These are phyloP conservation scores for Luffa aegyptiaca DNA, from an alignment of 306 rosid species.

Conservation along the genomic window DNA sequence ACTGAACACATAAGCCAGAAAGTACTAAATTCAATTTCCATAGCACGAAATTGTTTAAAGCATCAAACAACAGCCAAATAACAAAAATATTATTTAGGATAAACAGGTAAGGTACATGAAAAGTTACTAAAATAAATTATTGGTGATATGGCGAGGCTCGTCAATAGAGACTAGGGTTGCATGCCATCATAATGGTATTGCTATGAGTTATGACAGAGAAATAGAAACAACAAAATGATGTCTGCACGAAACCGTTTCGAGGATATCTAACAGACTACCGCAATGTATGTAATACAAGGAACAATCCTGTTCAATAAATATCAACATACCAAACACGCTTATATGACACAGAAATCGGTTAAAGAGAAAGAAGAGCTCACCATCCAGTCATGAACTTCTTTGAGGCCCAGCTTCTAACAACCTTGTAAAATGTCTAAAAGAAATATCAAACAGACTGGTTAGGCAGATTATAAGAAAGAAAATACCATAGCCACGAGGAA, in stretches of 20 bases:
- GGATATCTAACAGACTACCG: not conserved
- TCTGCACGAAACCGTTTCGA: not conserved
- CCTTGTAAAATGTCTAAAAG: slow-evolving; percentile 62
- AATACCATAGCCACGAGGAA: not conserved
- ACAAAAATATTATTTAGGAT: not conserved
- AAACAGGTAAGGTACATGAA: not conserved
- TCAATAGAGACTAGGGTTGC: not conserved
- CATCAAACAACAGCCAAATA: not conserved
- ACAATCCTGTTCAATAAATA: not conserved
- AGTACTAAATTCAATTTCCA: not conserved
- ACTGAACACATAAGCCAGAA: not conserved
- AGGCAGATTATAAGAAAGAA: not conserved
- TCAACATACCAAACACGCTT: not conserved
- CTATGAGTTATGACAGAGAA: not conserved
- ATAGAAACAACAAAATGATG: not conserved
- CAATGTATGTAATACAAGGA: not conserved
- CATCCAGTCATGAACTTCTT: slow-evolving; percentile 93
- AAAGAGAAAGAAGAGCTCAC: slow-evolving; percentile 28
- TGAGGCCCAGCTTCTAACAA: slow-evolving; percentile 81
- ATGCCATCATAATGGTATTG: not conserved
- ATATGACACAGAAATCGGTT: not conserved
- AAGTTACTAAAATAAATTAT: not conserved
- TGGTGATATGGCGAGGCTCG: not conserved
- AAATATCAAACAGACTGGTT: slow-evolving; percentile 3
- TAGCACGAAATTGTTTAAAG: not conserved